phyloP scores from a whole-genome alignment of 2,329 filamentous ascomycete species.

The Stachybotrys echinatus region DNA sequence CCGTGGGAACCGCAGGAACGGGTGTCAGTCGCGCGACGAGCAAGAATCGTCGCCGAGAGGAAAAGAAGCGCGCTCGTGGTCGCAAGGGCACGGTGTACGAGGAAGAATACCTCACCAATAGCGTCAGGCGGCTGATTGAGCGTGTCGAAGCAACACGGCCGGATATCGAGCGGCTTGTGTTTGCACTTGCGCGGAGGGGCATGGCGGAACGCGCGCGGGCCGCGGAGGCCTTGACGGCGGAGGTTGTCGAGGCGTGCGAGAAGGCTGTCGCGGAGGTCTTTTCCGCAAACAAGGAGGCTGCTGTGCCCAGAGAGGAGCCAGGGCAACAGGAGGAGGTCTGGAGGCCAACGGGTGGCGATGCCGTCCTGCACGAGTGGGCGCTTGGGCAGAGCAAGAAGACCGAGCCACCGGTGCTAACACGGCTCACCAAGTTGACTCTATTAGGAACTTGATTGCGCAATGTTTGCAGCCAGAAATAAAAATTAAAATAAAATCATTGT shows the following conservation, averaged over 20 bases:
- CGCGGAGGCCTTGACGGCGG: conserved; percentile 66
- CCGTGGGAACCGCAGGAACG: conserved; percentile 64
- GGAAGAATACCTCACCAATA: conserved; percentile 93
- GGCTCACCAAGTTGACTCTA: conserved; percentile 44
- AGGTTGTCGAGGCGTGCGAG: conserved; percentile 67
- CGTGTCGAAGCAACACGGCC: conserved; percentile 67
- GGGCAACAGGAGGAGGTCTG: conserved; percentile 17
- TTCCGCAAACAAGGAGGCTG: conserved; percentile 13
- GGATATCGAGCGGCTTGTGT: conserved; percentile 70
- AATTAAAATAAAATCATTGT: no score
- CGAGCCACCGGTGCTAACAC: conserved; percentile 42
- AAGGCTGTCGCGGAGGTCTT: conserved; percentile 69
- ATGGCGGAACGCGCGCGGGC: conserved; percentile 86
- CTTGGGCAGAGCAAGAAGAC: conserved; percentile 38
- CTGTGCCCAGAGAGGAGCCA: conserved; percentile 11
- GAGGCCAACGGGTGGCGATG: conserved; percentile 43
- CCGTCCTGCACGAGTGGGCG: conserved; percentile 46
- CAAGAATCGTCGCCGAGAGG: conserved; percentile 84
- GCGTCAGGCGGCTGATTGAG: conserved; percentile 76
- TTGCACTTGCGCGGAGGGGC: conserved; percentile 68
- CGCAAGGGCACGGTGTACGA: conserved; percentile 98
- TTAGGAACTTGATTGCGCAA: conserved; percentile 32
- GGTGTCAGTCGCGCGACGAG: conserved; percentile 72
- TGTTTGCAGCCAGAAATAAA: no score
- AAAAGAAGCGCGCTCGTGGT: conserved; percentile 88